Evolutionary conservation across 2,329 filamentous ascomycete genomes (phyloP).

Genomic region (Neonectria hederae): DNA sequence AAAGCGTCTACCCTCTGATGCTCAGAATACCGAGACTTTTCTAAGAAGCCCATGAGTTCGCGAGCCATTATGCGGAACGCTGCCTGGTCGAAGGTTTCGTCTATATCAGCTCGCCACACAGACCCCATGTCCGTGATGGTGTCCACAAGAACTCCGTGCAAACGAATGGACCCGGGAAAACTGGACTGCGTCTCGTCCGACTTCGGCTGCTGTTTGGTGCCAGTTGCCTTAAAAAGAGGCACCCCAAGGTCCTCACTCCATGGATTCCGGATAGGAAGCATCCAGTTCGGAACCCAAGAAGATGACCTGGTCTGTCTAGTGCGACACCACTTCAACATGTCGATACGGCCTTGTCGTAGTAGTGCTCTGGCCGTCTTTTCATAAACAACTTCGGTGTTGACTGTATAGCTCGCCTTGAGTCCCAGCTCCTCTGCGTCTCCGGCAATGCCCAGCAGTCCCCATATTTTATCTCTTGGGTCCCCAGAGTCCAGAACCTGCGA

Average conservation of each 20-base stretch:
- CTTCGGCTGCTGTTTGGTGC: conserved; percentile 2
- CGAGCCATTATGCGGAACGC: neutral
- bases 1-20: conserved; percentile 3
- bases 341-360: conserved; percentile 4
- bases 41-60: neutral
- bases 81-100: conserved; percentile 11
- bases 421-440: conserved; percentile 9
- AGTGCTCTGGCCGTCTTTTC: conserved; percentile 11
- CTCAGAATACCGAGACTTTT: conserved; percentile 14
- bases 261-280: neutral
- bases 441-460: conserved; percentile 11
- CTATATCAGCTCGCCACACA: conserved; percentile 8
- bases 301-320: neutral
- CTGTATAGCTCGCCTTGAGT: conserved; percentile 3
- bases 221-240: conserved; percentile 13
- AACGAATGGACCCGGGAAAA: neutral
- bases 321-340: conserved; percentile 19
- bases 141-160: conserved; percentile 15
- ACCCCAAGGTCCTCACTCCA: conserved; percentile 17
- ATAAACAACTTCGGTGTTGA: neutral
- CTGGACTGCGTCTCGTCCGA: neutral
- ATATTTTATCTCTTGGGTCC: conserved; percentile 23
- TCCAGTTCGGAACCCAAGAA: conserved; percentile 21
- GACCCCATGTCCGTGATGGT: conserved; percentile 9
- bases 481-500: neutral